Base-by-base conservation (phyloP, 106 monocot genomes). In the Dendrobium chrysotoxum region DNA sequence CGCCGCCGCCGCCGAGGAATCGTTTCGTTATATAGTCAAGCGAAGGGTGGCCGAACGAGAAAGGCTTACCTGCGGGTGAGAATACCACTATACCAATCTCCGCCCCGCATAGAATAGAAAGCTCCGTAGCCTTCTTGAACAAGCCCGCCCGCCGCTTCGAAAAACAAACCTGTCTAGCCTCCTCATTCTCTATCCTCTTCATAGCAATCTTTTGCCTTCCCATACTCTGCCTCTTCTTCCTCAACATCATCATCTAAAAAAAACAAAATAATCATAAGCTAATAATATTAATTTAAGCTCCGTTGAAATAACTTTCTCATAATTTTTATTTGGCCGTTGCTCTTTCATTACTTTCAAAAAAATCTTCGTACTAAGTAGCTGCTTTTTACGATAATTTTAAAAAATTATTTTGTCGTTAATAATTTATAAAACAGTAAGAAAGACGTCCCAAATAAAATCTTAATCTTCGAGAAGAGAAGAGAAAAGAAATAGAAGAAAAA, bases 151-250 rank as follows among this genome's bases (percentile, higher is more conserved):
- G 72, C 4, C 73, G 72, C 72, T 81, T 81, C 20, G 30, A 72
- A 72, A 81, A 81, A 50, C 80, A 81, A 0, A 81, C 80, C 28
- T 75, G 81, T 25, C 81, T 40, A 7, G 81, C 81, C 39, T 81
- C 81, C 75, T 81, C 81, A 15, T 41, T 42, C 25, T 53, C 81
- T 20, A 81, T 81, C 35, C 31, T 81, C 57, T 81, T 28, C 47
- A 81, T 81, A 3, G 54, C 81, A 0, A 81, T 81, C 75, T 81
- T 81, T 28, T 81, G 53, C 23, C 75, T 45, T 0, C 81, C 81
- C 35, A 65, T 79, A 13, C 79, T 79, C 66, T 64, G 79, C 65
- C 66, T 79, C 79, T 66, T 79, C 28, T 39, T n/a, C 41, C 66
- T 66, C 44, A 21, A 21, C 74, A 74, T 74, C 41, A 74, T n/a